Evolutionary conservation across 2,329 filamentous ascomycete genomes (phyloP).

Genomic region (Lachnellula occidentalis): DNA sequence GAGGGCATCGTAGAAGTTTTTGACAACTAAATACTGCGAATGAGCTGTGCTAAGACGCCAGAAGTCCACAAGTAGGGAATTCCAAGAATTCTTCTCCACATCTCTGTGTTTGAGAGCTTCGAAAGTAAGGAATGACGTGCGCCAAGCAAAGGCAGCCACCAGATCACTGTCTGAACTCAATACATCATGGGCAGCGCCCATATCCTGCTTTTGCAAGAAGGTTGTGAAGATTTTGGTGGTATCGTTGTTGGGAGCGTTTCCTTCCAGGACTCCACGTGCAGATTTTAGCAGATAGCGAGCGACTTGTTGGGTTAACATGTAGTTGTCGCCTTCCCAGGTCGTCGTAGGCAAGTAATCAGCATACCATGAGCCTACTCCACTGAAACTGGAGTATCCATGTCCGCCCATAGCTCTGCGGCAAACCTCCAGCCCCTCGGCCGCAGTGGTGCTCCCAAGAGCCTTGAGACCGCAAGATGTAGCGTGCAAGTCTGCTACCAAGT

Average conservation of each 20-base stretch:
- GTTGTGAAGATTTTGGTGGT: conserved; percentile 60
- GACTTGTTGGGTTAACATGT: conserved; percentile 77
- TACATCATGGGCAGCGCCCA: conserved; percentile 69
- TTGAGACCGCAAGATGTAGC: conserved; percentile 73
- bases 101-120: conserved; percentile 70
- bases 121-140: conserved; percentile 67
- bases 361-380: conserved; percentile 71
- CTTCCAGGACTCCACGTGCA: conserved; percentile 62
- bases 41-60: conserved; percentile 70
- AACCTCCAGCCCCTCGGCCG: conserved; percentile 68
- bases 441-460: conserved; percentile 64
- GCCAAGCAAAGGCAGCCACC: conserved; percentile 71
- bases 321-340: conserved; percentile 63
- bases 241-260: conserved; percentile 60
- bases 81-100: conserved; percentile 71
- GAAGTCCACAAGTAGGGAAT: conserved; percentile 71
- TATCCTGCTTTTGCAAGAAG: conserved; percentile 61
- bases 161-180: conserved; percentile 65
- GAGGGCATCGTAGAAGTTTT: conserved; percentile 71
- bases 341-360: conserved; percentile 67
- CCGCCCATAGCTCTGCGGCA: conserved; percentile 72
- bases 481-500: conserved; percentile 68
- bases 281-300: conserved; percentile 72
- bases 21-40: conserved; percentile 72
- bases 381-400: conserved; percentile 70